A percentile compares a stretch with the other conserved stretches of the same genome.
phyloP scores from a whole-genome alignment of 1,284 basidiomycete species.

The Ganoderma sp. region DNA sequence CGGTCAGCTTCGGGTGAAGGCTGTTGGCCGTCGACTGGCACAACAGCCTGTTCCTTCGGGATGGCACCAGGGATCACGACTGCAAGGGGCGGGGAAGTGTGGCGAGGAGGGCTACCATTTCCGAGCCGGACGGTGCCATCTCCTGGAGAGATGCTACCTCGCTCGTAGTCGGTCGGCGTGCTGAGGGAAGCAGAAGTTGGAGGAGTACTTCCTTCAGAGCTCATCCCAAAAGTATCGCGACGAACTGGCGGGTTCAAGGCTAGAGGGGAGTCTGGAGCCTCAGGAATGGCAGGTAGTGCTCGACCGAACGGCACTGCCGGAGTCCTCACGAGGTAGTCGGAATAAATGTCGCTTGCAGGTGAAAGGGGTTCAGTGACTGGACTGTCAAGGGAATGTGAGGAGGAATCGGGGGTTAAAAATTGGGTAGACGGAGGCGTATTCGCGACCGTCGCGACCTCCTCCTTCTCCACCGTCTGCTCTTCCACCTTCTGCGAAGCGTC shows the following conservation, averaged over 20 bases:
- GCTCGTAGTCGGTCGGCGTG: constrained; percentile 25
- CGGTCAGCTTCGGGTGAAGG: constrained; percentile 27
- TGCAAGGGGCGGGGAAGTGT: constrained; percentile 26
- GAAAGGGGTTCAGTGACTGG: constrained; percentile 27
- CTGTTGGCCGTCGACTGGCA: constrained; percentile 8
- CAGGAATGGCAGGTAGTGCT: constrained; percentile 32
- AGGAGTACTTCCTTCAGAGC: constrained; percentile 21
- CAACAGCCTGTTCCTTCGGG: constrained; percentile 12
- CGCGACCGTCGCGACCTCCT: constrained; percentile 5
- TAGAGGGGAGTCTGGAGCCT: constrained; percentile 26
- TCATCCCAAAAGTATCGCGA: constrained; percentile 24
- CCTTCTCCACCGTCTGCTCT: constrained; percentile 3
- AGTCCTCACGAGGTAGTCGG: constrained; percentile 22
- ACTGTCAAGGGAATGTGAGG: constrained; percentile 22
- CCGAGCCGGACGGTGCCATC: constrained; percentile 19
- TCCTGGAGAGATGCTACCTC: constrained; percentile 17
- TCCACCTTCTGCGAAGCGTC: constrained; percentile 6
- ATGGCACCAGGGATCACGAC: constrained; percentile 23
- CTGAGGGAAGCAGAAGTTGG: constrained; percentile 23
- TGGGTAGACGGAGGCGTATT: constrained; percentile 19
- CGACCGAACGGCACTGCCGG: constrained; percentile 20
- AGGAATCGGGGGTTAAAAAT: constrained; percentile 18
- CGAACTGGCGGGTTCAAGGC: constrained; percentile 12
- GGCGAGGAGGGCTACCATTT: constrained; percentile 17
- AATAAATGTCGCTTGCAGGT: constrained; percentile 31